Evolutionary conservation across 2,329 filamentous ascomycete species (phyloP), one percentile per base, ranked within the genome.

Genomic region (Colletotrichum abscissum): DNA sequence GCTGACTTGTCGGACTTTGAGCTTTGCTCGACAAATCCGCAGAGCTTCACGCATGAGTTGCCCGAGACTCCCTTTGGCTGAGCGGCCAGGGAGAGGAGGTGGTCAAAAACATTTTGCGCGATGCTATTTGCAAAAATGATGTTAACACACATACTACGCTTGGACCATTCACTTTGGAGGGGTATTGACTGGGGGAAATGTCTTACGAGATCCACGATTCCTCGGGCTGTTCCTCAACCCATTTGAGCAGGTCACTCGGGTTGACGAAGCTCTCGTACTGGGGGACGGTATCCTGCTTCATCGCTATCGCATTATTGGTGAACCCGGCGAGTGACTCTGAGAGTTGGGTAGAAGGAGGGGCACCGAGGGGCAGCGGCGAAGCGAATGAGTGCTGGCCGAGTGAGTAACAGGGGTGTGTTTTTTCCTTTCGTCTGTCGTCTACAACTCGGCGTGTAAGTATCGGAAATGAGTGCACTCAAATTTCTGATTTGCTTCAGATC

Each of bases 11-110:
- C 75, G 3, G 90, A 90, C 75, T 86, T 89, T 75, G 85, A 86
- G 65, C 88, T 88, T 73, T 89, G 87, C 77, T 92, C 89, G 72
- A 92, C 86, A 75, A 92, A 91, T 38, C 90, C 88, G 75, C 89
- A 92, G 24, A 92, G 85, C 78, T 88, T 90, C 74, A 89, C 85
- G 71, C 88, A 92, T 16, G 88, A 86, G 77, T 90, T 87, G 14
- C 88, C 89, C 5, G 88, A 91, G 30, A 85, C 83, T 66, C 88
- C 86, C 65, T 87, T 88, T 14, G 89, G 88, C 77, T 89, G 87
- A 11, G 86, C 84, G 33, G 89, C 88, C 71, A 84, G 83, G 19
- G 80, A 76, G 5, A 91, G 82, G 12, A 91, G 84, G 62, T 82
- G 81, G 16, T 84, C 77, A 77, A 90, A 90, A 5, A 89, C 79